Base-by-base conservation (phyloP, 495 filamentous ascomycete species). In the Opeltia flavorubescens region DNA sequence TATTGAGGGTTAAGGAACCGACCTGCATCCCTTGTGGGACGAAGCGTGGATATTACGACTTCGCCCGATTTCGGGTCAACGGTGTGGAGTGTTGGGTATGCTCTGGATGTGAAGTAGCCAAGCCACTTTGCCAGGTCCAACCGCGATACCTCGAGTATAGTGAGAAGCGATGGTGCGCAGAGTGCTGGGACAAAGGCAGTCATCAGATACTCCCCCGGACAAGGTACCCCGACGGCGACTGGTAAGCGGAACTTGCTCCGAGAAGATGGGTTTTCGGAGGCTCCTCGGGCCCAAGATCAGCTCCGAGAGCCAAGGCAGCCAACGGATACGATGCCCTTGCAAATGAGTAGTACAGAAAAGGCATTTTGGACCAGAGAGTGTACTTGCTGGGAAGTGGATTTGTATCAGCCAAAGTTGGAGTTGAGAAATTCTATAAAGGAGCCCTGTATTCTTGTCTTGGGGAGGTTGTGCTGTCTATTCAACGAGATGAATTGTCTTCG, bases 401-500 rank as follows among this genome's bases (percentile, higher is more conserved):
- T 8, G 8, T 11, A 18, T 15, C 23, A 25, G 30, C 5, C 26
- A 15, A 47, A 24, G n/a, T 24, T 30, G 15, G 23, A 24, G 7
- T 48, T 27, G 2, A 89, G 62, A 62, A 85, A 86, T 46, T 75
- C 76, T 7, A 86, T 74, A 57, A 88, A 89, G 17, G 77, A 69
- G 62, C 75, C 76, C 50, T 71, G 64, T 47, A 88, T 73, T 62
- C 82, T 68, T 13, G 55, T 62, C 47, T 72, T 80, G 55, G 55
- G 72, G 55, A 67, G 67, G 30, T 59, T 58, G 45, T 76, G 68
- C 51, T 72, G 66, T 25, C 84, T 60, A 52, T 95, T 89, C 56
- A 95, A 57, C 31, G 71, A 71, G 48, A 94, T 87, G 69, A 88
- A 96, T 57, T 89, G 85, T 51, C 91, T 76, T 42, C 88, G 70